A percentile compares a stretch with the other conserved stretches of the same genome.
Conservation (phyloP, 2,329 filamentous ascomycete genomes). For the Fusarium musae region DNA sequence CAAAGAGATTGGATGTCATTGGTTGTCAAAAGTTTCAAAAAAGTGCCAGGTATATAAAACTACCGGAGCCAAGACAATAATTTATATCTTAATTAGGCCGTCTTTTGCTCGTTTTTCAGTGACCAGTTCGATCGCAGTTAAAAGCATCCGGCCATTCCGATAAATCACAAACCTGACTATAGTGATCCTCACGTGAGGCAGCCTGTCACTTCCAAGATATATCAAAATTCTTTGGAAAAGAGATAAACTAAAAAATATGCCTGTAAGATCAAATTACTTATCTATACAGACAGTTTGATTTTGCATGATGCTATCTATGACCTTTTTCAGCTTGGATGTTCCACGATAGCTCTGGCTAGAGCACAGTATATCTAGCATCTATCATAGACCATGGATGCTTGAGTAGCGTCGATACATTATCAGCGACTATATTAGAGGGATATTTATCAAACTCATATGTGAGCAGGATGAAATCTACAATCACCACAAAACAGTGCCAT, state of each 20-base stretch:
- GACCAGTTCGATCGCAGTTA: not conserved
- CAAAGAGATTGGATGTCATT: not conserved
- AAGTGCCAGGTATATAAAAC: not conserved
- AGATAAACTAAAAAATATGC: not conserved
- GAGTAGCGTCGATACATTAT: not conserved
- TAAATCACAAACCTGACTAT: not conserved
- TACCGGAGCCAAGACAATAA: not conserved
- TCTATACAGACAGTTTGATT: not conserved
- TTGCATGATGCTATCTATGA: not conserved
- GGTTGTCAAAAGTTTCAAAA: not conserved
- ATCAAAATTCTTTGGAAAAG: not conserved
- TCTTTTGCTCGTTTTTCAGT: not conserved
- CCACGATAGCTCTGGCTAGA: not conserved
- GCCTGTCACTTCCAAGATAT: not conserved
- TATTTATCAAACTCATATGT: not conserved
- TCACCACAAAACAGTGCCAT: not conserved
- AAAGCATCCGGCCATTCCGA: conserved; percentile 17
- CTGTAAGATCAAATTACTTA: not conserved
- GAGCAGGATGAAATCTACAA: not conserved
- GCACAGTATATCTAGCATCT: not conserved
- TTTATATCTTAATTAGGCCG: not conserved
- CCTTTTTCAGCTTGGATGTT: not conserved
- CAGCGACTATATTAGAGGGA: not conserved
- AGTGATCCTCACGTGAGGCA: not conserved
- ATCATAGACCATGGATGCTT: not conserved